Conservation (phyloP, 352 stramenopile species). For the Globisporangium ultimum region DNA sequence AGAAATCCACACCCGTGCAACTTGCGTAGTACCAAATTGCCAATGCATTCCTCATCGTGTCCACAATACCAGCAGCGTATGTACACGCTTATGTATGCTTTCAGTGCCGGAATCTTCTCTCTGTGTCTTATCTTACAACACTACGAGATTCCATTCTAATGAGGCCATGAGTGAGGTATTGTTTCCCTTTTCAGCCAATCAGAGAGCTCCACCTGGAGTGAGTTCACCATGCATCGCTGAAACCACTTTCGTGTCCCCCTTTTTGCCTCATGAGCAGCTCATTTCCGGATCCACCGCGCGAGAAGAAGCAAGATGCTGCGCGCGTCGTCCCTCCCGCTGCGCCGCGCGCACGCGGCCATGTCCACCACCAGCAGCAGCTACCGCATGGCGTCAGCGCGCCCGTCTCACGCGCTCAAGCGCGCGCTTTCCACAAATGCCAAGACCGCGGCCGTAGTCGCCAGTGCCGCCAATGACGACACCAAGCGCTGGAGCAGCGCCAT, state of each 20-base stretch:
- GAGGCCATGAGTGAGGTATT: too few relatives aligned
- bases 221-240: neutral
- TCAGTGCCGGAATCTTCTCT: too few relatives aligned
- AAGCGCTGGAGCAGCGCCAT: constrained; percentile 4
- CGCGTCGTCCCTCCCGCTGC: constrained; percentile 12
- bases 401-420: constrained; percentile 2
- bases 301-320: constrained; percentile 11
- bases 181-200: constrained; percentile 11
- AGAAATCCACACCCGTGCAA: too few relatives aligned
- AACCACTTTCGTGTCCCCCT: neutral
- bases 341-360: constrained; percentile 4
- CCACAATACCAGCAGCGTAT: too few relatives aligned
- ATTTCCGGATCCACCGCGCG: constrained; percentile 1
- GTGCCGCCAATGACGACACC: constrained; percentile 1
- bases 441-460: neutral
- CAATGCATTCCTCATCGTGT: too few relatives aligned
- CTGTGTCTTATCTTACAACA: too few relatives aligned
- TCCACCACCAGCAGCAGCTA: neutral
- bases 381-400: neutral
- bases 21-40: too few relatives aligned
- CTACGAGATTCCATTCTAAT: too few relatives aligned
- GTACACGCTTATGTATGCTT: too few relatives aligned
- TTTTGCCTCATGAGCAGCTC: neutral
- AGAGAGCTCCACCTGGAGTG: constrained; percentile 12
- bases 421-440: neutral